phyloP scores from a whole-genome alignment of 306 rosid genomes.

The Quercus robur region DNA sequence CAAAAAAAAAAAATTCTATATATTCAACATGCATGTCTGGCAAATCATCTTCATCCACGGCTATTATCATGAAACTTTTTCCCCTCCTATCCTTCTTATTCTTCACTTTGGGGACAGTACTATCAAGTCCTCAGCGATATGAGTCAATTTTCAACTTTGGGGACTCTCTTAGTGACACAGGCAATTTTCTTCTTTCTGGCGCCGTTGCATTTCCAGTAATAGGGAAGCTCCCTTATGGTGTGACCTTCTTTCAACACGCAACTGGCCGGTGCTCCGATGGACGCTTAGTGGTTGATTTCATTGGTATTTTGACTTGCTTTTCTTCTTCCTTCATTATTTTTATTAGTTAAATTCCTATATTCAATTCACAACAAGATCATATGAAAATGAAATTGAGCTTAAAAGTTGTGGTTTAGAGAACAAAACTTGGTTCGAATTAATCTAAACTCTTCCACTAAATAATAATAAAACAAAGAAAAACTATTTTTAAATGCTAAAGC shows the following conservation, averaged over 20 bases:
- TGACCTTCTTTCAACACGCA: constrained; percentile 59
- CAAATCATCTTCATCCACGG: not conserved
- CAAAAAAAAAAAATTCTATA: not conserved
- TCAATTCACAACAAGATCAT: too few relatives aligned
- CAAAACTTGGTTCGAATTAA: too few relatives aligned
- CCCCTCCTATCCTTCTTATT: constrained; percentile 6
- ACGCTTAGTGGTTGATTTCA: constrained; percentile 61
- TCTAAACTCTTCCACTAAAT: too few relatives aligned
- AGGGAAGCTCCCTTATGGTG: constrained; percentile 67
- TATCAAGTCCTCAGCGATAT: constrained; percentile 27
- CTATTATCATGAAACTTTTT: constrained; percentile 25
- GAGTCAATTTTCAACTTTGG: constrained; percentile 66
- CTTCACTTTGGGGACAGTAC: constrained; percentile 10
- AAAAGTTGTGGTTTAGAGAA: too few relatives aligned
- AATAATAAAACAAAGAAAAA: not conserved
- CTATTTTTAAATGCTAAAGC: not conserved
- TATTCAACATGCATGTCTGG: not conserved
- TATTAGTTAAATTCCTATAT: not conserved
- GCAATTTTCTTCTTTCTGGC: constrained; percentile 57
- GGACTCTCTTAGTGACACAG: constrained; percentile 82
- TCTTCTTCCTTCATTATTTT: too few relatives aligned
- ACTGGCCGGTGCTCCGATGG: constrained; percentile 77
- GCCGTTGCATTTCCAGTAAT: constrained; percentile 41
- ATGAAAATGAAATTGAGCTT: too few relatives aligned
- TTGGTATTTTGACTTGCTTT: constrained; percentile 36